Percentiles rank a stretch among this genome's conserved stretches.
Conservation (phyloP, 1,284 basidiomycete species). For the Athelia sp. region DNA sequence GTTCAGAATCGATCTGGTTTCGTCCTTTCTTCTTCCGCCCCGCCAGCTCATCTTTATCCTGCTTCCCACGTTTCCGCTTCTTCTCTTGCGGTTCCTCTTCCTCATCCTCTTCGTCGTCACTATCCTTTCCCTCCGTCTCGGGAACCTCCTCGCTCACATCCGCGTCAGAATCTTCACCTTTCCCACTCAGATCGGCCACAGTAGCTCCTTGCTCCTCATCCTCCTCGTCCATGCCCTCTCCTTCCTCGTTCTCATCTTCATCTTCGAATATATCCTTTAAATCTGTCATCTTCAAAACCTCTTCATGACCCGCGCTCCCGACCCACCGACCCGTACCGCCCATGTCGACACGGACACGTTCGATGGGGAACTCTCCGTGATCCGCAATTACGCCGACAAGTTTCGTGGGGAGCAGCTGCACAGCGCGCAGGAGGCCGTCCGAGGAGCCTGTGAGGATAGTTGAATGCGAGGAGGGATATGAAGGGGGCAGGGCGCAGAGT, state of each 20-base stretch:
- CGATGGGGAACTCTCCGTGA: slow-evolving; percentile 88
- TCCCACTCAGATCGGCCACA: slow-evolving; percentile 6
- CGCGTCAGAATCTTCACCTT: slow-evolving; percentile 1
- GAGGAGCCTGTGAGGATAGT: slow-evolving; percentile 91
- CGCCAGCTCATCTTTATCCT: slow-evolving; percentile 28
- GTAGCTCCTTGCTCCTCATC: slow-evolving; percentile 23
- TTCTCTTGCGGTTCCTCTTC: slow-evolving; percentile 30
- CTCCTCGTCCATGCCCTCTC: slow-evolving; percentile 24
- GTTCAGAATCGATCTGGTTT: slow-evolving; percentile 47
- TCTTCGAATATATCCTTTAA: slow-evolving; percentile 54
- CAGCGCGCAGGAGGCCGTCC: slow-evolving; percentile 87
- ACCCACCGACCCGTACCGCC: slow-evolving; percentile 70
- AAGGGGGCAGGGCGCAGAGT: slow-evolving; percentile 66
- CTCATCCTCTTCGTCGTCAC: slow-evolving; percentile 21
- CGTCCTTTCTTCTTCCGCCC: slow-evolving; percentile 53
- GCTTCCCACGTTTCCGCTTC: slow-evolving; percentile 50
- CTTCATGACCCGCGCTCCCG: slow-evolving; percentile 92
- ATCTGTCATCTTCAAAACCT: slow-evolving; percentile 82
- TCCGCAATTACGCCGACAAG: slow-evolving; percentile 88
- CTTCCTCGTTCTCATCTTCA: slow-evolving; percentile 28
- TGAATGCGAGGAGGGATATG: slow-evolving; percentile 58
- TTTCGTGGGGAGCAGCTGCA: slow-evolving; percentile 87
- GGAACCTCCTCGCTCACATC: slow-evolving; percentile 4
- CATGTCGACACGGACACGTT: slow-evolving; percentile 66
- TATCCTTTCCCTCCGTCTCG: background rate